A percentile compares a stretch with the other conserved stretches of the same genome.
Conservation (phyloP, 2,329 filamentous ascomycete species). For the Cadophora sp. region DNA sequence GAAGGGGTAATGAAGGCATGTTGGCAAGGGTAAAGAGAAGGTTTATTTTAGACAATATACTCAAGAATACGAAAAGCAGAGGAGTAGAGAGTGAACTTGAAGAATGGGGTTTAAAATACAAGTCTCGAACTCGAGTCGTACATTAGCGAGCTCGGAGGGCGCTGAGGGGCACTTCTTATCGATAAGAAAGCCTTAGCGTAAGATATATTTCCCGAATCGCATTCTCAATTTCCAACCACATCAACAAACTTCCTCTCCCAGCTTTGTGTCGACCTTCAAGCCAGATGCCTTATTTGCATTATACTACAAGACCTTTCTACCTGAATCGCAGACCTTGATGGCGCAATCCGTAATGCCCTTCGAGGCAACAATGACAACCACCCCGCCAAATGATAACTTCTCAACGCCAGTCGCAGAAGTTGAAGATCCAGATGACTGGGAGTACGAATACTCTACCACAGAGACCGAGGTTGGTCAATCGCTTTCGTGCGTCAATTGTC, state of each 20-base stretch:
- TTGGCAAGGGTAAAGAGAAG: not conserved
- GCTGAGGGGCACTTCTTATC: slow-evolving; percentile 2
- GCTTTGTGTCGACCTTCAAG: not conserved
- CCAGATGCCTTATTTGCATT: not conserved
- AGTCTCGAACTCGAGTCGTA: not conserved
- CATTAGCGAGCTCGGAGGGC: not conserved
- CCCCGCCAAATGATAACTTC: not conserved
- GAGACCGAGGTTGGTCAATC: not conserved
- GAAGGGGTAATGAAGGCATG: slow-evolving; percentile 42
- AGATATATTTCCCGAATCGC: not conserved
- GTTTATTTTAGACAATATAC: no score
- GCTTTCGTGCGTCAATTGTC: not conserved
- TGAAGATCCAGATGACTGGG: not conserved
- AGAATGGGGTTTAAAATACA: not conserved
- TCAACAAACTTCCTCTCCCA: not conserved
- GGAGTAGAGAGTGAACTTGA: not conserved
- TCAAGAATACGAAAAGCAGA: not conserved
- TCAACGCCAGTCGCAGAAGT: not conserved
- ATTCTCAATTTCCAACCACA: not conserved
- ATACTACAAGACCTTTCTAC: not conserved
- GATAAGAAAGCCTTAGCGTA: slow-evolving; percentile 2
- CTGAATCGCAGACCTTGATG: not conserved
- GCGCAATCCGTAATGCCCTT: not conserved
- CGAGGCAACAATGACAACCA: not conserved
- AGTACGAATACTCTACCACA: not conserved